phyloP scores from a whole-genome alignment of 805 yeast species.

The Sporopachydermia lactativora region DNA sequence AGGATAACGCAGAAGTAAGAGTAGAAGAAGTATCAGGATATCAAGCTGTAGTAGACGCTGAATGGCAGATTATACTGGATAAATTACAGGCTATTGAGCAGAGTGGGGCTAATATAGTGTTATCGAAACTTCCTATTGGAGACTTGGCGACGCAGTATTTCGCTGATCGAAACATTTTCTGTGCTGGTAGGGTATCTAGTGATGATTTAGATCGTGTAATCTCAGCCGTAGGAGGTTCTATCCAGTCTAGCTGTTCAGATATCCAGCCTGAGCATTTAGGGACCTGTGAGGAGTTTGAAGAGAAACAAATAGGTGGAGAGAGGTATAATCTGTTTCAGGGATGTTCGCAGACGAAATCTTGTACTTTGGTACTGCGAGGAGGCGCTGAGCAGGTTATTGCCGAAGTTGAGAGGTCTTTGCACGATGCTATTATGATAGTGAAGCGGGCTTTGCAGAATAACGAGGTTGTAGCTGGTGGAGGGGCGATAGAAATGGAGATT shows the following conservation, averaged over 20 bases:
- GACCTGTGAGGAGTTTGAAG: conserved; percentile 76
- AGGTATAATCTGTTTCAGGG: conserved; percentile 89
- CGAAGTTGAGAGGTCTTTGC: conserved; percentile 93
- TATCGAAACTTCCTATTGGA: conserved; percentile 93
- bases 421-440: conserved; percentile 97
- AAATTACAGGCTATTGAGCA: conserved; percentile 72
- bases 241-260: conserved; percentile 56
- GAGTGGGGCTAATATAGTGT: conserved; percentile 84
- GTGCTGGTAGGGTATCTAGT: conserved; percentile 87
- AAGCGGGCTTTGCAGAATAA: conserved; percentile 85
- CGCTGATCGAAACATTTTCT: conserved; percentile 90
- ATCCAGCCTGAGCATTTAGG: conserved; percentile 64
- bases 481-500: conserved; percentile 96
- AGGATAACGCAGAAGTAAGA: conserved; percentile 96
- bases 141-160: conserved; percentile 98
- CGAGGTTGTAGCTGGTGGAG: conserved; percentile 94
- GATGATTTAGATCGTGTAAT: conserved; percentile 91
- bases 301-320: conserved; percentile 90
- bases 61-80: conserved; percentile 85
- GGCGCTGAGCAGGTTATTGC: conserved; percentile 98
- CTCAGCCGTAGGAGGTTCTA: conserved; percentile 84
- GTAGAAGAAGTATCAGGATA: conserved; percentile 88
- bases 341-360: conserved; percentile 83
- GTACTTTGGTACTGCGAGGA: conserved; percentile 88
- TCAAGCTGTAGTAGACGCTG: conserved; percentile 97